Conservation (phyloP, 306 rosid genomes). For the Vicia villosa region DNA sequence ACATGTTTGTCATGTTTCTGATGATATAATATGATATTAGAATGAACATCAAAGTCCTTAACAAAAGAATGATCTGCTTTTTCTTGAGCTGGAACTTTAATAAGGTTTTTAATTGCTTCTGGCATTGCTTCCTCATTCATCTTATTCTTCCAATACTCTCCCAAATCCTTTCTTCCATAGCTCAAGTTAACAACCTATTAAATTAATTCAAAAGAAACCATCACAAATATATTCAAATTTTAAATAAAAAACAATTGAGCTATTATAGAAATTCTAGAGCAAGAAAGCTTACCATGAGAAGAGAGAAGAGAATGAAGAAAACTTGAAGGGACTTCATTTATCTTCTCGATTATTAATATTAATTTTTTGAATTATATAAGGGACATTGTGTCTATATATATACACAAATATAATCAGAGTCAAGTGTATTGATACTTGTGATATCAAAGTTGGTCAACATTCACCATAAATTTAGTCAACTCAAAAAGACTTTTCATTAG, state of each 20-base stretch:
- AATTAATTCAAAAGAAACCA: neutral
- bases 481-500: neutral
- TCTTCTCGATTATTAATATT: neutral
- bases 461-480: neutral
- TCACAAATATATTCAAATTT: neutral
- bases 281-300: constrained; percentile 53
- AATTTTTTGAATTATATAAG: constrained; percentile 3
- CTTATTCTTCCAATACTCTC: constrained; percentile 55
- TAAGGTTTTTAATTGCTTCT: constrained; percentile 51
- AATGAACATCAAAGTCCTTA: too few relatives aligned
- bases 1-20: too few relatives aligned
- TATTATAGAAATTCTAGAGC: neutral
- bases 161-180: constrained; percentile 56
- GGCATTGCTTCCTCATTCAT: constrained; percentile 73
- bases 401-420: neutral
- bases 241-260: neutral
- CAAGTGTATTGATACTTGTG: neutral
- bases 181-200: constrained; percentile 40
- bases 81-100: constrained; percentile 30
- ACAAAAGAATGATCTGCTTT: constrained; percentile 37
- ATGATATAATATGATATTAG: too few relatives aligned
- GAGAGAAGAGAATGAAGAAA: constrained; percentile 40
- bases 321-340: constrained; percentile 50
- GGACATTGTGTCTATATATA: neutral
- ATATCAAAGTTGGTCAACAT: neutral